Conservation (phyloP, 2,329 filamentous ascomycete species). For the Trichoderma breve region DNA sequence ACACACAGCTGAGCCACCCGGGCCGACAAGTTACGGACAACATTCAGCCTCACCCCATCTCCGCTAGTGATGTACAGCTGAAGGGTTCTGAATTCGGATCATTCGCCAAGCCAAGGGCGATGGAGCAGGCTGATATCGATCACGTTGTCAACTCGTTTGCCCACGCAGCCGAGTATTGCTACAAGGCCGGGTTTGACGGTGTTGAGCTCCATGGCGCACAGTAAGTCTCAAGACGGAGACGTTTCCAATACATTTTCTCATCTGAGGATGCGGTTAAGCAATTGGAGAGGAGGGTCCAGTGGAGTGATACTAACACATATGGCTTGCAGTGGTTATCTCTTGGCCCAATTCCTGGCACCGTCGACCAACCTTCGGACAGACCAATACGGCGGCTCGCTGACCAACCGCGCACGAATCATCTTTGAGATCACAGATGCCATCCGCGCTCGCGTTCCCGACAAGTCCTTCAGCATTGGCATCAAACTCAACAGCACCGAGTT, state of each 20-base stretch:
- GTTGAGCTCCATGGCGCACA: constrained; percentile 53
- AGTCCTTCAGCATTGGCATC: constrained; percentile 47
- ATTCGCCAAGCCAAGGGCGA: constrained; percentile 51
- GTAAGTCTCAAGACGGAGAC: constrained; percentile 21
- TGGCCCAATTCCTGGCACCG: constrained; percentile 52
- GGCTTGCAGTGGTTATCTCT: constrained; percentile 45
- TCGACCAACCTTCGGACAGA: constrained; percentile 52
- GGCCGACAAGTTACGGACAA: constrained; percentile 36
- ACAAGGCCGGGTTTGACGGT: constrained; percentile 60
- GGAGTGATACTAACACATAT: neutral
- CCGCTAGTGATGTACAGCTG: constrained; percentile 40
- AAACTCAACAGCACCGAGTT: constrained; percentile 60
- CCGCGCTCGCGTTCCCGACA: constrained; percentile 30
- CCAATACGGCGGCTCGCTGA: constrained; percentile 44
- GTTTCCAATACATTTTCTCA: neutral
- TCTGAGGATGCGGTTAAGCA: neutral
- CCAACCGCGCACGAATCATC: constrained; percentile 47
- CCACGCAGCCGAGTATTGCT: constrained; percentile 58
- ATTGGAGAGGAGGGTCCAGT: neutral
- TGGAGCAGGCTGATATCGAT: constrained; percentile 54
- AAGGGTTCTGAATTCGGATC: constrained; percentile 27
- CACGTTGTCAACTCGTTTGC: constrained; percentile 60
- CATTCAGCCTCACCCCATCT: constrained; percentile 38
- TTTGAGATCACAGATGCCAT: constrained; percentile 43
- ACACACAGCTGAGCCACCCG: constrained; percentile 62